These are phyloP conservation scores for Radiomyces spectabilis DNA, from an alignment of 192 early-diverging fungal genomes.

Conservation along the genomic window DNA sequence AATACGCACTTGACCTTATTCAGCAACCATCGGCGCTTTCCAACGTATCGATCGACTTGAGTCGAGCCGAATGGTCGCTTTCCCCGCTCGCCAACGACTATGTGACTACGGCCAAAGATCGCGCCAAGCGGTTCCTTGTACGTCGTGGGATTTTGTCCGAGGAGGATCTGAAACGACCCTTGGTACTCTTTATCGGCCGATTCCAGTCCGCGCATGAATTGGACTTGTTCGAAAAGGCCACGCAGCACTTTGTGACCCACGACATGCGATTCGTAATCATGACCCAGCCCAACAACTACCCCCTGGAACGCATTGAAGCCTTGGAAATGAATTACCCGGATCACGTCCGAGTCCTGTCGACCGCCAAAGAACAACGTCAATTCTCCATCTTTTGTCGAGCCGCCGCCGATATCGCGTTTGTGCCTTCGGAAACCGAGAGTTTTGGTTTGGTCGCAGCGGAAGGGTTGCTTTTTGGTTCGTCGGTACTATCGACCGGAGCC, in stretches of 20 bases:
- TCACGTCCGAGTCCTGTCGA: slow-evolving; percentile 31
- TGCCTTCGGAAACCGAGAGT: slow-evolving; percentile 40
- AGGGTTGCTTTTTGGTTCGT: slow-evolving; percentile 43
- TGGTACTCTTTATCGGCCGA: slow-evolving; percentile 43
- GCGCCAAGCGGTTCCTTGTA: slow-evolving; percentile 35
- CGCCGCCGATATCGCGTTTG: slow-evolving; percentile 43
- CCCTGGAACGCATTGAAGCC: slow-evolving; percentile 12
- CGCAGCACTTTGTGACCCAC: not conserved
- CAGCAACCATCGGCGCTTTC: slow-evolving; percentile 1
- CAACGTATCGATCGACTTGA: not conserved
- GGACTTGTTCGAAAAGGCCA: slow-evolving; percentile 29
- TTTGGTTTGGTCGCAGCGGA: slow-evolving; percentile 46
- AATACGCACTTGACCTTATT: slow-evolving; percentile 17
- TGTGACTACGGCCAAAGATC: slow-evolving; percentile 32
- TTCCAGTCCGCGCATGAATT: slow-evolving; percentile 43
- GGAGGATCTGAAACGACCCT: slow-evolving; percentile 31
- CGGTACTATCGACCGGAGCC: slow-evolving; percentile 37
- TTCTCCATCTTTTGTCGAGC: slow-evolving; percentile 41
- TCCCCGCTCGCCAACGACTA: slow-evolving; percentile 5
- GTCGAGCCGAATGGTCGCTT: not conserved
- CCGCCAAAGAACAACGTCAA: slow-evolving; percentile 33
- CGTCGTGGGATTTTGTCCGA: slow-evolving; percentile 28
- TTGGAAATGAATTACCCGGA: slow-evolving; percentile 19
- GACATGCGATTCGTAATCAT: slow-evolving; percentile 20
- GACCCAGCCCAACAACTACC: slow-evolving; percentile 40